Evolutionary conservation across 306 rosid species (phyloP).

Genomic region (Sindora glabra): DNA sequence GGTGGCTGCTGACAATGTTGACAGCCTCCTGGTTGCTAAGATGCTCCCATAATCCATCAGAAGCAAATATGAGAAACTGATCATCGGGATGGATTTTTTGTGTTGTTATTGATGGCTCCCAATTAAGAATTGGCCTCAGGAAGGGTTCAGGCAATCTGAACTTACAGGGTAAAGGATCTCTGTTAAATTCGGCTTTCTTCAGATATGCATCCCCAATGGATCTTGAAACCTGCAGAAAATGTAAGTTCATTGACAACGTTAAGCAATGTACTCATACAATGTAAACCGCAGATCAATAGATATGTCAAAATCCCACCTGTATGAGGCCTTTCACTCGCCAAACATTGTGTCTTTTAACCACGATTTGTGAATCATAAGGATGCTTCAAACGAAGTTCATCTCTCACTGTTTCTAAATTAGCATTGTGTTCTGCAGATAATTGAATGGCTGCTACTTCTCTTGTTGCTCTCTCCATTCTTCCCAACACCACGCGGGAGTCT

Average conservation of each 20-base stretch:
- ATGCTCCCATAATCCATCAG: conserved; percentile 93
- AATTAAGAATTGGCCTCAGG: conserved; percentile 55
- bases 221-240: conserved; percentile 59
- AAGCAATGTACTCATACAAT: background rate
- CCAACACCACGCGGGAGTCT: conserved; percentile 68
- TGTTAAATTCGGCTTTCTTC: conserved; percentile 65
- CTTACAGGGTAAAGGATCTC: conserved; percentile 50
- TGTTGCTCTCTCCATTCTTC: conserved; percentile 56
- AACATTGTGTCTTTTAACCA: conserved; percentile 52
- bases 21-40: conserved; percentile 72
- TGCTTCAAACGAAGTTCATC: conserved; percentile 49
- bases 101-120: conserved; percentile 53
- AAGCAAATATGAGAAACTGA: conserved; percentile 71
- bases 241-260: conserved; percentile 1
- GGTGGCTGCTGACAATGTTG: conserved; percentile 51
- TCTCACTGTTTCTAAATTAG: conserved; percentile 57
- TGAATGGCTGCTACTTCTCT: conserved; percentile 57
- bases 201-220: conserved; percentile 85
- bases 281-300: too few species aligned
- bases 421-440: conserved; percentile 76
- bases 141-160: conserved; percentile 64
- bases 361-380: conserved; percentile 65
- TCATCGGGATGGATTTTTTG: conserved; percentile 55
- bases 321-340: conserved; percentile 95
- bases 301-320: conserved; percentile 47